Percentiles rank a stretch among this genome's conserved stretches.
These are phyloP conservation scores for Leccinellum luteum DNA, from an alignment of 768 basidiomycete genomes.

Conservation along the genomic window DNA sequence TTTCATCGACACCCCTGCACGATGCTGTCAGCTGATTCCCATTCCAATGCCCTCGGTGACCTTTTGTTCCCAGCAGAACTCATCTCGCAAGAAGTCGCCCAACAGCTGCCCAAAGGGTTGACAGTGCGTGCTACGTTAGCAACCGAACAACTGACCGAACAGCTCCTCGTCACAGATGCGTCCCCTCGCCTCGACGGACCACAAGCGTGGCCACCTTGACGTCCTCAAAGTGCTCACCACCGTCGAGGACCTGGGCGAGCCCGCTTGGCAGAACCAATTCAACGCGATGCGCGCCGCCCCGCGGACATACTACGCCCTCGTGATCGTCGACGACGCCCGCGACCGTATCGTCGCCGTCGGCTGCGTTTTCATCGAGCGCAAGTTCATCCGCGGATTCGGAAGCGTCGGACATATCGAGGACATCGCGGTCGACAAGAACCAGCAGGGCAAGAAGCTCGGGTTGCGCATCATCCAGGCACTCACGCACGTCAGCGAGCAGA, in stretches of 20 bases:
- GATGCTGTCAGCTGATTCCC: slow-evolving; percentile 41
- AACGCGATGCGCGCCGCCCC: slow-evolving; percentile 51
- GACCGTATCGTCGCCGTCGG: slow-evolving; percentile 86
- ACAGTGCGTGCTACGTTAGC: slow-evolving; percentile 4
- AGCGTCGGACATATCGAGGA: slow-evolving; percentile 96
- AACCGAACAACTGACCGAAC: neutral
- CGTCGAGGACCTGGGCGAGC: slow-evolving; percentile 62
- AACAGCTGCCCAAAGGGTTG: slow-evolving; percentile 53
- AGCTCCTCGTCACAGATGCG: slow-evolving; percentile 64
- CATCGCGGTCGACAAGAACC: slow-evolving; percentile 84
- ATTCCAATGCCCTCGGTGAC: slow-evolving; percentile 54
- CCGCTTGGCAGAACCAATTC: slow-evolving; percentile 71
- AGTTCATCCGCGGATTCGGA: slow-evolving; percentile 86
- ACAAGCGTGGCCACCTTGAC: slow-evolving; percentile 76
- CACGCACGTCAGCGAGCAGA: slow-evolving; percentile 75
- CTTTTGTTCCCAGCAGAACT: slow-evolving; percentile 73
- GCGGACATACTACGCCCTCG: slow-evolving; percentile 78
- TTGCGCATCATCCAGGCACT: slow-evolving; percentile 83
- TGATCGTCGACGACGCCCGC: slow-evolving; percentile 70
- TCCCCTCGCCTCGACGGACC: slow-evolving; percentile 84
- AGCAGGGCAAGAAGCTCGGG: slow-evolving; percentile 93
- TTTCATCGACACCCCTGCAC: neutral
- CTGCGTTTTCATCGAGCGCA: slow-evolving; percentile 85
- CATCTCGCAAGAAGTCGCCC: slow-evolving; percentile 63
- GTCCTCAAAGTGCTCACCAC: slow-evolving; percentile 74